Base-by-base conservation (phyloP, 2,329 filamentous ascomycete genomes). In the Sarocladiaceae sp. region DNA sequence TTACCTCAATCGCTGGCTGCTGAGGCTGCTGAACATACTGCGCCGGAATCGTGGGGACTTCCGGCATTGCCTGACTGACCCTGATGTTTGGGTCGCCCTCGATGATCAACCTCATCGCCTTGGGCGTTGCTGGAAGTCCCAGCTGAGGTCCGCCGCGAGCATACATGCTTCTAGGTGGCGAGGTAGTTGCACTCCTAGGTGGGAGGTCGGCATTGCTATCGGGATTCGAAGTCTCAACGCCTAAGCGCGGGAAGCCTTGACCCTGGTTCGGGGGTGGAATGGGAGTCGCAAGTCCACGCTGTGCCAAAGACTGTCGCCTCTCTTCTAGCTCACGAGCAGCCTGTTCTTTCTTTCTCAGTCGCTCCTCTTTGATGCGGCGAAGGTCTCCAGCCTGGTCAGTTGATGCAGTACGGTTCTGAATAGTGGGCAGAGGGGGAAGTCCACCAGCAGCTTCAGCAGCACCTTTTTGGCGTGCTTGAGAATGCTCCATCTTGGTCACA, bases 261-360 rank as follows among this genome's bases (percentile, higher is more conserved):
- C 53, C 40, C 10, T 82, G 71, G 55, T 76, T 75, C 0, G 92
- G 92, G 58, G 91, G 85, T 4, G 89, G 85, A 55, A 97, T 95
- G 0, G 83, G 74, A 0, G 90, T 90, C 2, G 86, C 90, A 22
- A 88, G 88, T 3, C 90, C 88, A 48, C 90, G 82, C 52, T 89
- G 82, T 18, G 88, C 90, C 23, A 96, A 76, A 13, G 93, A 97
- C 63, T 88, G 83, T 53, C 93, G 85, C 25, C 93, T 84, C 62
- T 94, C 89, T 67, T 97, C 92, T 1, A 97, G 80, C 67, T 97
- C 92, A 46, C 87, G 84, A 7, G 91, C 90, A 10, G 88, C 88
- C 47, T 84, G 75, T 58, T 90, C 87, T 68, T 86, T 89, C 69
- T 86, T 87, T 46, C 78, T 70, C 54, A 82, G 80, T 44, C 81